Evolutionary conservation across 352 stramenopile species (phyloP), one percentile per base, ranked within the genome.

Genomic region (Detonula confervacea): DNA sequence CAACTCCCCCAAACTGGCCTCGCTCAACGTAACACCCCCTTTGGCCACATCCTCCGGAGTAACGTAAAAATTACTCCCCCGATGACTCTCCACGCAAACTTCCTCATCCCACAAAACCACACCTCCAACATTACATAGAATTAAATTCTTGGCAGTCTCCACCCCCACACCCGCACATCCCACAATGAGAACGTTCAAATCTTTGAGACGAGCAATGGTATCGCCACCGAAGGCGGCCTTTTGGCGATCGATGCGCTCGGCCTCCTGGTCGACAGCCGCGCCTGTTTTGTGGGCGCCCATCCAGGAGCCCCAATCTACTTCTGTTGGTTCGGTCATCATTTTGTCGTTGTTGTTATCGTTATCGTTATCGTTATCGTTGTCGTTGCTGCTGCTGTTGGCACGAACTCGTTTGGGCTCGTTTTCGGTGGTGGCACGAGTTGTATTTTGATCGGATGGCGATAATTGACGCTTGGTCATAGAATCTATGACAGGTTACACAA

Each of bases 111-210:
- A 84, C 0, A 88, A 6, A 9, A 71, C 37, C 30, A 86, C 78
- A 7, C 71, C 66, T 5, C 81, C 81, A 1, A 88, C 81, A 64
- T 88, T 88, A 60, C 69, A 80, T 52, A 88, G 64, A 44, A 88
- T 88, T 37, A 86, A 64, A 69, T 88, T 88, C 51, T 88, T 88
- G 46, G 77, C 91, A 62, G 90, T 96, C 80, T 98, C 96, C 16
- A 98, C 93, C 30, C 96, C 96, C 5, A 97, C 93, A 42, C 95
- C 96, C 60, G 94, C 29, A 44, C 42, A 59, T 30, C 84, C 84
- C 12, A 89, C 46, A 49, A 91, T 79, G 25, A 91, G 55, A 0
- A 91, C 75, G 42, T 88, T 86, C 52, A 88, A 68, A 60, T 89
- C 78, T 44, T 89, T 89, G 55, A 89, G 62, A 22, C 78, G 82